Conservation (phyloP, 2,329 filamentous ascomycete genomes). For the Mariannaea sp. region DNA sequence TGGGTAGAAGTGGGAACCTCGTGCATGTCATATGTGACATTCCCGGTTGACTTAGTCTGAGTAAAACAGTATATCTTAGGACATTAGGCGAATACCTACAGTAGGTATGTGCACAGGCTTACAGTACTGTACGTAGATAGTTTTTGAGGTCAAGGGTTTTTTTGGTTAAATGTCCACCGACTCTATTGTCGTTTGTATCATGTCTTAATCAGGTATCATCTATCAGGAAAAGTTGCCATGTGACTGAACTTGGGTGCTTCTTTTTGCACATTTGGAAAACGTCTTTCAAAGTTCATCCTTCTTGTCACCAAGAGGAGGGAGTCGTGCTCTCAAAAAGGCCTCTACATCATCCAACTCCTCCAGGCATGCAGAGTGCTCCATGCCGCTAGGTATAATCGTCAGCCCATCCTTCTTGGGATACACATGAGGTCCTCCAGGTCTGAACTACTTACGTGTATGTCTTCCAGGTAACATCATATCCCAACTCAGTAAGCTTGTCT, state of each 20-base stretch:
- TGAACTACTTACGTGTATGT: constrained; percentile 72
- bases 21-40: constrained; percentile 11
- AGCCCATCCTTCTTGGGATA: background rate
- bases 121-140: no score
- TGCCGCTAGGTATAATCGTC: constrained; percentile 52
- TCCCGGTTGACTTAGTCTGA: no score
- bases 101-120: no score
- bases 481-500: constrained; percentile 68
- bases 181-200: no score
- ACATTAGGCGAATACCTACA: no score
- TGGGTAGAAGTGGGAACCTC: constrained; percentile 6
- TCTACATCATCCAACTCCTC: constrained; percentile 86
- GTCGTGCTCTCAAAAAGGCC: constrained; percentile 52
- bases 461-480: constrained; percentile 75
- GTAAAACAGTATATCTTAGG: no score
- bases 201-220: no score
- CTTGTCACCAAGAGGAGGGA: constrained; percentile 42
- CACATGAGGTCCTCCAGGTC: background rate
- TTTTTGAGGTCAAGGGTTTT: no score
- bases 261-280: background rate
- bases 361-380: constrained; percentile 76
- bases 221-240: background rate
- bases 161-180: no score
- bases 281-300: constrained; percentile 5
- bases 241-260: background rate